Base-by-base conservation (phyloP, 345 rosid species). In the Gossypium bickii region DNA sequence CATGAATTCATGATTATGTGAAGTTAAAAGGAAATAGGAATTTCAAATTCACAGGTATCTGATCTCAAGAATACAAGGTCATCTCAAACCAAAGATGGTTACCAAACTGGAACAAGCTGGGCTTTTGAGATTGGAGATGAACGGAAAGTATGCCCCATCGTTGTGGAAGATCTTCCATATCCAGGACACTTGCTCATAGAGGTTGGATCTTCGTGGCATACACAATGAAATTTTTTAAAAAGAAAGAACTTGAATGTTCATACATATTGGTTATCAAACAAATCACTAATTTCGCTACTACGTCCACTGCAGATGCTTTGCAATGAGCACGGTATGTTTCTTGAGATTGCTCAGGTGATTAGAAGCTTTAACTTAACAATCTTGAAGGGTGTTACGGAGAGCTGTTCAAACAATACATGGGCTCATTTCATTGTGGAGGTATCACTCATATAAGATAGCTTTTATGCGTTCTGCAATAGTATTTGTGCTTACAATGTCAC, bases 371-470 rank as follows among this genome's bases (percentile, higher is more conserved):
- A 84, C 1, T 72, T 90, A 48, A 88, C 83, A 55, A 86, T 90
- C 69, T 57, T 88, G 58, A 84, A 85, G 76, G 94, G 90, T 9
- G 82, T 73, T 1, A 72, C 81, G 74, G 88, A 84, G 76, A 74
- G 63, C 71, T 78, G 78, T 65, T 64, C 79, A 1, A 73, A 67
- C 51, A 78, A 79, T 67, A 82, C 80, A 20, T 90, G 92, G 94
- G 94, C 94, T 25, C 86, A 76, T 65, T 90, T 87, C 78, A 69
- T 90, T 43, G 90, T 87, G 8, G 88, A 87, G 92, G 94, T 87
- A 60, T 2, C 41, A 60, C 41, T 60, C n/a, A 60, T 13, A 85
- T 16, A 2, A 25, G 24, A 51, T 27, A 69, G 16, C 60, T 10
- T 52, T 52, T 34, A 34, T 34, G 41, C 7, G 41, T 34, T 34